Base-by-base conservation (phyloP, 176 grass and related monocot species). In the Ananas comosus region DNA sequence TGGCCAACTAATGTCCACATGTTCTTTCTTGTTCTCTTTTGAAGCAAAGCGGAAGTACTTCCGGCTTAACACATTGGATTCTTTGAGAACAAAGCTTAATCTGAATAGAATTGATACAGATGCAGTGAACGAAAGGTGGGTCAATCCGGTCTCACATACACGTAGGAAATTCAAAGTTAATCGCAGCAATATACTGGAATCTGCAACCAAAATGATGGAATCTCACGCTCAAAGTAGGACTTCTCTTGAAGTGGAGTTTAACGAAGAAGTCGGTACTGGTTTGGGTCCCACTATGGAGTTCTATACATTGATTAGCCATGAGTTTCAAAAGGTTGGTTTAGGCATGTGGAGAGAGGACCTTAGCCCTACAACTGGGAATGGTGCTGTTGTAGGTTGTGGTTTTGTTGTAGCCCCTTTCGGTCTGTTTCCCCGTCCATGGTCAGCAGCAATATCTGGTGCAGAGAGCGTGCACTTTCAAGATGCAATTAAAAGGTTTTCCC, bases 21-120 rank as follows among this genome's bases (percentile, higher is more conserved):
- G 94, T n/a, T 85, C 89, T 65, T 99, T 99, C 87, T 88, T 99
- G 76, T 99, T 99, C 87, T 93, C 94, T 29, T 91, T 93, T 75
- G 94, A 93, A 71, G 72, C 94, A 59, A 90, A 87, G 78, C 72
- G 76, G 87, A 99, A 93, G 75, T 99, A 93, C 83, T 99, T 99
- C 82, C 85, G 83, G 17, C 51, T 93, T 64, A 78, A 72, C 53
- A 49, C 82, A 85, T 93, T 99, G 87, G 89, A 80, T 76, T 80
- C 80, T 73, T 80, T 70, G 75, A 85, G 73, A 61, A 69, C 28
- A 13, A 85, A 91, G 48, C 76, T 63, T 51, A 78, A 85, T 67
- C 47, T 71, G 51, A 80, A 51, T 85, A 75, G 69, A 65, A 79
- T 50, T 51, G 68, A 51, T 63, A 79, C 73, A 18, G 69, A 61